Conservation (phyloP, 768 basidiomycete species). For the Panaeolus cyanescens region DNA sequence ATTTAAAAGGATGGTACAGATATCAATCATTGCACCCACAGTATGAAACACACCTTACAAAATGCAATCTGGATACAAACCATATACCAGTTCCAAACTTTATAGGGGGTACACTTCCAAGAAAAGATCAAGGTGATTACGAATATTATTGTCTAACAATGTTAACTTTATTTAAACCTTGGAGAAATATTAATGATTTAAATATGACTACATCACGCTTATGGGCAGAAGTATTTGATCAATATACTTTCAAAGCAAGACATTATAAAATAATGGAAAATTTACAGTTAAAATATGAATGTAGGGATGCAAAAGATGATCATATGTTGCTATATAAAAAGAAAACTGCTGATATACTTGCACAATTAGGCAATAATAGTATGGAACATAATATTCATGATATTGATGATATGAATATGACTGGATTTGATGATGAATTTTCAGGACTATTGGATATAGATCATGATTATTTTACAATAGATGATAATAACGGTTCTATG, state of each 20-base stretch:
- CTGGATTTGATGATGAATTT: constrained; percentile 16
- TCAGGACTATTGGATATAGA: too few relatives aligned
- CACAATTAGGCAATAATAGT: not conserved
- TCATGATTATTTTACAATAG: not conserved
- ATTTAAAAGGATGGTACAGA: not conserved
- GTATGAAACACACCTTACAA: constrained; percentile 18
- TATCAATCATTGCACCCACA: constrained; percentile 24
- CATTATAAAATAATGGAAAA: constrained; percentile 24
- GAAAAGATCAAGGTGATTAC: constrained; percentile 27
- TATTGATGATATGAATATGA: constrained; percentile 25
- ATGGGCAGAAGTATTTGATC: constrained; percentile 24
- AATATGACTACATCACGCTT: constrained; percentile 13
- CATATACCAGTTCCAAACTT: constrained; percentile 25
- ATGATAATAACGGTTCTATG: not conserved
- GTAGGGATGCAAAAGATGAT: constrained; percentile 35
- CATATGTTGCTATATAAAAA: constrained; percentile 19
- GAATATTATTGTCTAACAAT: constrained; percentile 33
- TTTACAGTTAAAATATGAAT: constrained; percentile 35
- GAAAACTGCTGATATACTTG: not conserved
- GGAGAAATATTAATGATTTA: constrained; percentile 21
- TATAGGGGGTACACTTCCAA: constrained; percentile 26
- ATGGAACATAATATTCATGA: constrained; percentile 6
- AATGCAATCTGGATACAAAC: constrained; percentile 5
- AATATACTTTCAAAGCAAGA: constrained; percentile 15
- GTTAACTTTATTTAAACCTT: constrained; percentile 31